Conservation (phyloP, 306 rosid species). For the Cyamopsis tetragonoloba region DNA sequence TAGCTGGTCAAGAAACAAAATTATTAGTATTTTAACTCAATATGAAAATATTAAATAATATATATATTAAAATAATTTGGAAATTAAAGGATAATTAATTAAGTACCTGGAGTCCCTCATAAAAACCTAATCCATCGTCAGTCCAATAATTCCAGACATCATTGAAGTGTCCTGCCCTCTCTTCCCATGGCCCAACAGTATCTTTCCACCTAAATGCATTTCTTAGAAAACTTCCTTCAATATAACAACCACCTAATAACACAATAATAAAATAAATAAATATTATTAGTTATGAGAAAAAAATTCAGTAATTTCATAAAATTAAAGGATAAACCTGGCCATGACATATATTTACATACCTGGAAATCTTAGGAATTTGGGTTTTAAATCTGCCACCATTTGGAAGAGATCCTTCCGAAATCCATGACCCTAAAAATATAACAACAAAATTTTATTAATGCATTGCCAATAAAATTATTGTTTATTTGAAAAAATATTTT, state of each 20-base stretch:
- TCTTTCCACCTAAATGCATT: slow-evolving; percentile 88
- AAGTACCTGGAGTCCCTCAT: slow-evolving; percentile 66
- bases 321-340: no score
- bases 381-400: slow-evolving; percentile 54
- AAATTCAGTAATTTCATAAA: no score
- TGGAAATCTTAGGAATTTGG: slow-evolving; percentile 66
- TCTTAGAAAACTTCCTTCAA: slow-evolving; percentile 78
- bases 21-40: background rate
- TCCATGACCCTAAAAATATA: slow-evolving; percentile 85
- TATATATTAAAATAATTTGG: background rate
- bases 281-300: no score
- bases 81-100: no score
- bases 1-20: slow-evolving; percentile 39
- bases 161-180: slow-evolving; percentile 77
- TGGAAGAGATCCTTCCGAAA: slow-evolving; percentile 57
- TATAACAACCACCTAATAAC: slow-evolving; percentile 67
- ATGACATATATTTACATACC: slow-evolving; percentile 47
- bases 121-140: slow-evolving; percentile 80
- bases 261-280: background rate
- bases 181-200: slow-evolving; percentile 75
- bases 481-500: no score
- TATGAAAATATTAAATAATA: background rate
- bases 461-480: no score
- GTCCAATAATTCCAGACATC: slow-evolving; percentile 92
- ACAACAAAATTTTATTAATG: no score